Evolutionary conservation across 202 grass and related monocot species (phyloP).

Genomic region (Zizania palustris): DNA sequence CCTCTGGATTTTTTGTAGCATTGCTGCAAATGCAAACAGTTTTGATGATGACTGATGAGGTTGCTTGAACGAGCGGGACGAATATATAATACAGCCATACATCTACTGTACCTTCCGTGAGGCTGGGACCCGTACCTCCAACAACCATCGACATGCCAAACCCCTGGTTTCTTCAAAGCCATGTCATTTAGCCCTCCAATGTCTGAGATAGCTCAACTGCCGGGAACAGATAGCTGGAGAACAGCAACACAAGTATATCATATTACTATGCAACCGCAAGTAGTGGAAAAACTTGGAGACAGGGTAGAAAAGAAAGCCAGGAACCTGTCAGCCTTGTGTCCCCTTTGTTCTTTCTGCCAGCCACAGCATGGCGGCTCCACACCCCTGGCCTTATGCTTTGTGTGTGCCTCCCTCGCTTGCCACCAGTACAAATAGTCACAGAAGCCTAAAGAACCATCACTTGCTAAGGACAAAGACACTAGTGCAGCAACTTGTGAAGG

Average conservation of each 20-base stretch:
- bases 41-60: slow-evolving; percentile 21
- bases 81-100: background rate
- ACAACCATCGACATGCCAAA: slow-evolving; percentile 43
- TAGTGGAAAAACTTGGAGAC: slow-evolving; percentile 33
- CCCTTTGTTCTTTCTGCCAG: slow-evolving; percentile 44
- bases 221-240: slow-evolving; percentile 40
- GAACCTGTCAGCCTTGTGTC: slow-evolving; percentile 53
- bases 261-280: slow-evolving; percentile 18
- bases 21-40: slow-evolving; percentile 42
- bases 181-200: slow-evolving; percentile 28
- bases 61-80: slow-evolving; percentile 34
- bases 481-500: background rate
- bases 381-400: slow-evolving; percentile 60
- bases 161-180: slow-evolving; percentile 8
- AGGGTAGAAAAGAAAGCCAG: slow-evolving; percentile 44
- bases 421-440: slow-evolving; percentile 48
- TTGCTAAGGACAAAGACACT: slow-evolving; percentile 24
- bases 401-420: slow-evolving; percentile 48
- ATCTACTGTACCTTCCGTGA: slow-evolving; percentile 11
- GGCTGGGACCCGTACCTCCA: slow-evolving; percentile 36
- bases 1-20: background rate
- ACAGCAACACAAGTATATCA: slow-evolving; percentile 14
- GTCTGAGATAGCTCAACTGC: slow-evolving; percentile 65
- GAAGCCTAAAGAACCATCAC: slow-evolving; percentile 8
- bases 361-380: slow-evolving; percentile 46